Evolutionary conservation across 2,329 filamentous ascomycete genomes (phyloP), one percentile per base, ranked within the genome.

Genomic region (Colletotrichum lindemuthianum): DNA sequence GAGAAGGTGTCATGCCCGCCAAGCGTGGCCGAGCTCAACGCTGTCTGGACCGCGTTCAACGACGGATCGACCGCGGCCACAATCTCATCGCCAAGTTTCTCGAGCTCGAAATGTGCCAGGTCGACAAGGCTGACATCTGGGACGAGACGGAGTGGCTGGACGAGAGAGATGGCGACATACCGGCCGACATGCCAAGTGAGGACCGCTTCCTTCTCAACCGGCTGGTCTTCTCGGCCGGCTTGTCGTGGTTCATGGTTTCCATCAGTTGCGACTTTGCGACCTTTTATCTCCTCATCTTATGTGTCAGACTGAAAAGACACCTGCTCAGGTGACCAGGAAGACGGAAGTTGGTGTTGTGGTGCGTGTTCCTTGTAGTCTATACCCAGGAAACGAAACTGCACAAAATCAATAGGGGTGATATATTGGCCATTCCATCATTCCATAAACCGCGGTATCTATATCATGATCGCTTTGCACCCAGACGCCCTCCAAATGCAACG

Each of bases 211-310:
- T 60, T 12, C 47, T 67, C 8, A 37, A 57, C 10, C 56, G 65
- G 34, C 56, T 65, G 7, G 36, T 51, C 9, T 65, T 67, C 50
- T 67, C 65, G 15, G 56, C 65, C 1, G 47, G 48, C 3, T 8
- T 67, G 32, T 65, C 65, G 10, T 65, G 60, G 65, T 47, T 67
- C 24, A 56, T 67, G 65, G 47, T 67, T 4, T 60, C 65, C 13
- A 60, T 67, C 33, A 65, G 65, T 41, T 57, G 60, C 49, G 65
- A 67, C 37, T 67, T 67, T 45, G 60, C 65, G 32, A 67, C 60
- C 1, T 67, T 65, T 44, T 67, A 67, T 44, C 13, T 67, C 6
- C 40, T 39, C 3, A 34, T 60, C 4, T 15, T 67, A 4, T 16
- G 36, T 2, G 32, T 43, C 15, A 61, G 61, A 5, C 15, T 57